A percentile compares a stretch with the other conserved stretches of the same genome.
phyloP scores from a whole-genome alignment of 805 yeast species.

The Pichia gijzeniarum region DNA sequence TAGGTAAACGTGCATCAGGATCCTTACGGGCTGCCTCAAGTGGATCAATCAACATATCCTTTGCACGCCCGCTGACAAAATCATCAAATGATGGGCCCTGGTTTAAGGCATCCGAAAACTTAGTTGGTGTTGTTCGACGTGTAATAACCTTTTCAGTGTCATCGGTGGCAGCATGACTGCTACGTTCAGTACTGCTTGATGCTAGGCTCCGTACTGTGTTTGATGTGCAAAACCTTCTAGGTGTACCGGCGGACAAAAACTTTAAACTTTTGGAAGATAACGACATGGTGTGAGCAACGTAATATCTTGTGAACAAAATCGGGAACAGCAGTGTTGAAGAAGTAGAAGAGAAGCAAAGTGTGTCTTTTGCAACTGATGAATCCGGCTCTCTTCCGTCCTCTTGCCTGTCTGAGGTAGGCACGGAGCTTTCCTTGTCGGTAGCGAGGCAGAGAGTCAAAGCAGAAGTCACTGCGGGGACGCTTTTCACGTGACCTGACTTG shows the following conservation, averaged over 20 bases:
- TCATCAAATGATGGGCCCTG: conserved; percentile 93
- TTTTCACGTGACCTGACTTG: not conserved
- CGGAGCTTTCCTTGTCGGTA: not conserved
- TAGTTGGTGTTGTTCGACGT: conserved; percentile 47
- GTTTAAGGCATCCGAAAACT: conserved; percentile 45
- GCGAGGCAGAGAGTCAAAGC: not conserved
- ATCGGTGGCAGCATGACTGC: not conserved
- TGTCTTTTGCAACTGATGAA: too few relatives aligned
- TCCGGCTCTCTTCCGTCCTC: too few relatives aligned
- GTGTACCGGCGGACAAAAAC: too few relatives aligned
- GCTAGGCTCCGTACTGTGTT: not conserved
- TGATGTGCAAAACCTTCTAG: too few relatives aligned
- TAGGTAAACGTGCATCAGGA: conserved; percentile 69
- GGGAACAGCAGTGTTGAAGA: too few relatives aligned
- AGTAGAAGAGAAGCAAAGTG: too few relatives aligned
- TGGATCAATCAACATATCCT: conserved; percentile 63
- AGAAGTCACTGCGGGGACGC: not conserved
- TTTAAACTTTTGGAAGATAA: too few relatives aligned
- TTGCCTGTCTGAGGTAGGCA: not conserved
- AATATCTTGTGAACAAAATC: too few relatives aligned
- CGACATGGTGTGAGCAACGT: too few relatives aligned
- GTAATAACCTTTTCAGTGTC: conserved; percentile 9
- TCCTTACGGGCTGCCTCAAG: conserved; percentile 65
- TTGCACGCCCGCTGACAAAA: conserved; percentile 77
- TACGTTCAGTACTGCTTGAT: not conserved